Evolutionary conservation across 2,329 filamentous ascomycete genomes (phyloP), one percentile per base, ranked within the genome.

Genomic region (Aspergillus fijiensis): DNA sequence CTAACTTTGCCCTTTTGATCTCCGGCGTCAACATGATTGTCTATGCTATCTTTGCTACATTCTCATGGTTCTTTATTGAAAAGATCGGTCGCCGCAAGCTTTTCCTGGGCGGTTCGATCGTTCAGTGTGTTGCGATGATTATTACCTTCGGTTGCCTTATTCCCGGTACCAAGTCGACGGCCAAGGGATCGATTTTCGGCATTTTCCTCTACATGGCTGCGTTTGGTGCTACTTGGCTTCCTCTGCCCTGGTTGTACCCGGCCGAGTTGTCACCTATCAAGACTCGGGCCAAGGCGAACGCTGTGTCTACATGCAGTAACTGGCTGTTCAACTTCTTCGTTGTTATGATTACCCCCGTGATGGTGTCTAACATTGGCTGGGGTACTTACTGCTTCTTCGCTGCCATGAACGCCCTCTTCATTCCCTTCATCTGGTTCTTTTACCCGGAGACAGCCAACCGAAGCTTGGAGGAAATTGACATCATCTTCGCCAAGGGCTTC

Each of bases 171-270:
- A 16, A 59, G 1, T 49, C 63, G 3, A 63, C 67, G 3, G 65
- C 74, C 42, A 76, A 77, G 65, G 76, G 76, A 49, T 75, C 76
- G 5, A 74, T 82, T 10, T 86, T 88, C 2, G 87, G 87, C 59
- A 75, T 90, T 12, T 90, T 90, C 75, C 82, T 86, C 2, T 90
- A 89, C 74, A 89, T 89, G 67, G 85, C 86, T 4, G 87, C 86
- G 58, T 89, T 89, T 63, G 87, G 87, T 35, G 86, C 86, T 0
- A 86, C 85, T 0, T 88, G 85, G 82, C 71, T 88, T 6, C 85
- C 86, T 16, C 79, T 88, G 25, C 86, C 86, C 0, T 89, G 85
- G 86, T 49, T 76, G 57, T 77, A 77, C 61, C 76, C 81, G 0
- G 80, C 82, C 51, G 83, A 83, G 63, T 74, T 83, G 67, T 83